phyloP scores from a whole-genome alignment of 2,329 filamentous ascomycete genomes.

The Thermoascus crustaceus region DNA sequence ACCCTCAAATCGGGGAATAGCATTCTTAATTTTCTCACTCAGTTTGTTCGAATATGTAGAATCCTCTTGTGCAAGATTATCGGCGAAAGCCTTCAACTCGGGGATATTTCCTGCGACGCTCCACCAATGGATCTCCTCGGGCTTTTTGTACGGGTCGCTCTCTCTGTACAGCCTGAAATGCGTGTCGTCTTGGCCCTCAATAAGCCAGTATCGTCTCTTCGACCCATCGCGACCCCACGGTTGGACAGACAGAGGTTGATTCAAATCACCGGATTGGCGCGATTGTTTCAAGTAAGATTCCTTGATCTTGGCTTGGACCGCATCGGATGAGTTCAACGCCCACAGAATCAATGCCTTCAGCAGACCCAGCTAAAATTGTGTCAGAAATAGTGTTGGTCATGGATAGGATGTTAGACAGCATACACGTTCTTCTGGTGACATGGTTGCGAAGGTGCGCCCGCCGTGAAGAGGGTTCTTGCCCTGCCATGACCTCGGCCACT shows the following conservation, averaged over 20 bases:
- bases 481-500: slow-evolving; percentile 84
- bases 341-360: slow-evolving; percentile 78
- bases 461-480: slow-evolving; percentile 75
- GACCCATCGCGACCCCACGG: slow-evolving; percentile 85
- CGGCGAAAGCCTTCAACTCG: slow-evolving; percentile 65
- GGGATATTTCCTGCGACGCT: slow-evolving; percentile 87
- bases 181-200: slow-evolving; percentile 91
- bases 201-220: slow-evolving; percentile 84
- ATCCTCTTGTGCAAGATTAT: slow-evolving; percentile 71
- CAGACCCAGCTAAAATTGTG: slow-evolving; percentile 59
- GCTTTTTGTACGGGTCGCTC: slow-evolving; percentile 68
- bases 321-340: slow-evolving; percentile 82
- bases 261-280: slow-evolving; percentile 67
- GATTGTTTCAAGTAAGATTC: slow-evolving; percentile 82
- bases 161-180: slow-evolving; percentile 90
- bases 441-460: slow-evolving; percentile 69
- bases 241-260: slow-evolving; percentile 82
- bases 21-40: slow-evolving; percentile 66
- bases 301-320: slow-evolving; percentile 71
- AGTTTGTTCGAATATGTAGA: slow-evolving; percentile 73
- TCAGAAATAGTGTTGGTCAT: slow-evolving; percentile 7
- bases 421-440: slow-evolving; percentile 77
- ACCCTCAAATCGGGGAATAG: slow-evolving; percentile 83
- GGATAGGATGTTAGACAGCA: slow-evolving; percentile 15
- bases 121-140: slow-evolving; percentile 86